phyloP scores from a whole-genome alignment of 495 filamentous ascomycete genomes.

The Xylaria acuta region DNA sequence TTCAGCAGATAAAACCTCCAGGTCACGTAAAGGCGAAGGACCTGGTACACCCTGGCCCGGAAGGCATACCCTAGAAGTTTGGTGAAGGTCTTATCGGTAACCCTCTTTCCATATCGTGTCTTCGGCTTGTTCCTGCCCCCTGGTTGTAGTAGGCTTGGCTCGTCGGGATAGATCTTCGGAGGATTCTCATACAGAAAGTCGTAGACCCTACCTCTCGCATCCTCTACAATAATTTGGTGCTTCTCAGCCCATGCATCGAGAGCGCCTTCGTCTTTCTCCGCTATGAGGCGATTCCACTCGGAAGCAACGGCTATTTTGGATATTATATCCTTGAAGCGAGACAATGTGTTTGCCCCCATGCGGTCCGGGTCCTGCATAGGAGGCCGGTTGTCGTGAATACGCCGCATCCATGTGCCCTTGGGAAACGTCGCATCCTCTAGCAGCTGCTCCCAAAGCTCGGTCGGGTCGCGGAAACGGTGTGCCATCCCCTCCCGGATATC shows the following conservation, averaged over 20 bases:
- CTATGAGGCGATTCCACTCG: not conserved
- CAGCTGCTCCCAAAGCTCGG: slow-evolving; percentile 15
- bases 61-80: slow-evolving; percentile 21
- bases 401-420: not conserved
- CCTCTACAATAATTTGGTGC: not conserved
- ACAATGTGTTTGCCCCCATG: not conserved
- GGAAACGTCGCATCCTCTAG: slow-evolving; percentile 14
- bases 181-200: not conserved
- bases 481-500: not conserved
- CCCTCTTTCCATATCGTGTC: not conserved
- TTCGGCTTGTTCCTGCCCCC: not conserved
- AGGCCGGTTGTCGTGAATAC: not conserved
- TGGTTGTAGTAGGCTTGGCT: slow-evolving; percentile 8
- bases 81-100: slow-evolving; percentile 4
- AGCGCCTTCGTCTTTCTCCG: not conserved
- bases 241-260: not conserved
- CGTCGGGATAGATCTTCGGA: not conserved
- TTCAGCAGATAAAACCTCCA: slow-evolving; percentile 2
- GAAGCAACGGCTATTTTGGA: not conserved
- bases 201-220: not conserved
- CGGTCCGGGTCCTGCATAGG: slow-evolving; percentile 11
- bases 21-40: not conserved
- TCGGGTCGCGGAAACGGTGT: slow-evolving; percentile 7
- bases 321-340: not conserved
- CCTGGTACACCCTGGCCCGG: slow-evolving; percentile 1